A percentile compares a stretch with the other conserved stretches of the same genome.
phyloP scores from a whole-genome alignment of 2,329 filamentous ascomycete genomes.

The Macrophomina pseudophaseolina region DNA sequence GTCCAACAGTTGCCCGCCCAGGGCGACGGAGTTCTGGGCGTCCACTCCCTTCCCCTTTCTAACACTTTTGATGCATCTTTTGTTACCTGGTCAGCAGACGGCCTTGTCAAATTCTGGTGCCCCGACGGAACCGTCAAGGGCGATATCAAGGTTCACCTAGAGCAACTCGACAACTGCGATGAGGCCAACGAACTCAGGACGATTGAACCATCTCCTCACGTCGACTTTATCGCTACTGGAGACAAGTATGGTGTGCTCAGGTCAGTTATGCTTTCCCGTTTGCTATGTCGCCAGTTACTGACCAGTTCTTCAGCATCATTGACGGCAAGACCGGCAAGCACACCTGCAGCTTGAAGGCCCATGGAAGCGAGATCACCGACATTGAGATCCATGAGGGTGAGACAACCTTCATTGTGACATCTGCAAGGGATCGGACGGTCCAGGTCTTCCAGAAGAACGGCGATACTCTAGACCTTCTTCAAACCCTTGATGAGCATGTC shows the following conservation, averaged over 20 bases:
- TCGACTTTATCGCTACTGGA: conserved; percentile 75
- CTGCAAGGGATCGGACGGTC: conserved; percentile 86
- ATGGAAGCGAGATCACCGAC: conserved; percentile 82
- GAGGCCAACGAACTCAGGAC: conserved; percentile 64
- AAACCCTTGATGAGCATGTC: conserved; percentile 90
- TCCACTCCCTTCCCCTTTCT: conserved; percentile 66
- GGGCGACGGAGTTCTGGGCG: conserved; percentile 68
- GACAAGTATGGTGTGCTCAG: conserved; percentile 84
- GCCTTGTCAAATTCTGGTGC: conserved; percentile 83
- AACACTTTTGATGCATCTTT: conserved; percentile 73
- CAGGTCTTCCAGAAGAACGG: conserved; percentile 76
- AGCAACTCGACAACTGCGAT: conserved; percentile 59
- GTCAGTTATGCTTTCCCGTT: conserved; percentile 39
- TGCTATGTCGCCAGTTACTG: background rate
- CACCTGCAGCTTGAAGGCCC: conserved; percentile 78
- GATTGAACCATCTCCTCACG: conserved; percentile 64
- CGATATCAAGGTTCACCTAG: conserved; percentile 70
- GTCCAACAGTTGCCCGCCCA: conserved; percentile 60
- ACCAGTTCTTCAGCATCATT: conserved; percentile 58
- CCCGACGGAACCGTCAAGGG: conserved; percentile 70
- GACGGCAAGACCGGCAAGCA: conserved; percentile 66
- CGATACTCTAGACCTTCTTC: conserved; percentile 74
- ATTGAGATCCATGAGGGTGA: conserved; percentile 73
- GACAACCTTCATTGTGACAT: conserved; percentile 75
- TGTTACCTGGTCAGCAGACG: conserved; percentile 85